A percentile compares a stretch with the other conserved stretches of the same genome.
Conservation (phyloP, 495 filamentous ascomycete genomes). For the Penicillium simplicissimum region DNA sequence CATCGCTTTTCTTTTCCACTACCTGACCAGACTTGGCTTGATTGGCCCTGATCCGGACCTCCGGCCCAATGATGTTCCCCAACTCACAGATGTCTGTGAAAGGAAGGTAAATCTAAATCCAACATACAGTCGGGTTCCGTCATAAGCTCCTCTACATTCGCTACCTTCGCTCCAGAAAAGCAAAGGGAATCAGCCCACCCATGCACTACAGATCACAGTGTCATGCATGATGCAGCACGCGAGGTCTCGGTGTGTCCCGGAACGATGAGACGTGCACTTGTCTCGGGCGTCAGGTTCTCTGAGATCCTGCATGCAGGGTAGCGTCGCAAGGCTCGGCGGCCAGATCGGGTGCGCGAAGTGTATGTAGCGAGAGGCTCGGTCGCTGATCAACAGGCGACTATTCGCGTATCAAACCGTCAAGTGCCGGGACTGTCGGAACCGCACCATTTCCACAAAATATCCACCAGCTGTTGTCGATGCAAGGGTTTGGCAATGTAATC, state of each 20-base stretch:
- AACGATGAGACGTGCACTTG: background rate
- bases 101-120: background rate
- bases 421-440: slow-evolving; percentile 20
- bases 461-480: slow-evolving; percentile 45
- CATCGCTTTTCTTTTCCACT: background rate
- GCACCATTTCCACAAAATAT: slow-evolving; percentile 42
- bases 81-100: background rate
- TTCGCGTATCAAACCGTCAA: background rate
- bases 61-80: background rate
- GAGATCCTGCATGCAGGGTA: background rate
- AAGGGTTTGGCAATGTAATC: slow-evolving; percentile 64
- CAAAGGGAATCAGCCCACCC: background rate
- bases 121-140: background rate
- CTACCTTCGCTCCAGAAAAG: background rate
- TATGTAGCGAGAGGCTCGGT: background rate
- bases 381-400: background rate
- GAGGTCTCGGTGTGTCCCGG: background rate
- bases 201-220: background rate
- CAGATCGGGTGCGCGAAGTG: background rate
- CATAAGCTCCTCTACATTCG: background rate
- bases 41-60: background rate
- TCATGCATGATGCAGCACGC: slow-evolving; percentile 1
- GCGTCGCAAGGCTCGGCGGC: background rate
- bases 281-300: background rate
- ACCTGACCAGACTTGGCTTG: background rate